Evolutionary conservation across 148 eudicot genomes (phyloP).

Genomic region (Limonium bicolor): DNA sequence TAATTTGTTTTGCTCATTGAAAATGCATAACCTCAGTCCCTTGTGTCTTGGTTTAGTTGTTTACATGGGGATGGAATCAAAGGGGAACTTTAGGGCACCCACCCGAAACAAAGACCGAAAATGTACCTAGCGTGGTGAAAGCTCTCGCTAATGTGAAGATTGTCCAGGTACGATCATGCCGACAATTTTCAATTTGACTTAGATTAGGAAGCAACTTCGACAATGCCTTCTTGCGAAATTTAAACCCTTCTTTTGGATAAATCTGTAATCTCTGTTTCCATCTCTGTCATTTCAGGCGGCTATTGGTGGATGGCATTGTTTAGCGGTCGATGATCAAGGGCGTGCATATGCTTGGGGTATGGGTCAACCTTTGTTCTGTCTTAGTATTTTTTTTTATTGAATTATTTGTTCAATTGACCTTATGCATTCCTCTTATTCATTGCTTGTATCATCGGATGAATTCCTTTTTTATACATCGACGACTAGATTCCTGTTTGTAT

Average conservation of each 20-base stretch:
- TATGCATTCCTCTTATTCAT: too few species aligned
- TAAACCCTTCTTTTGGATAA: background rate
- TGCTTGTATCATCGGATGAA: too few species aligned
- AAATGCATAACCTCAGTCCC: background rate
- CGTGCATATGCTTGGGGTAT: slow-evolving; percentile 98
- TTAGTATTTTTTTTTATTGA: too few species aligned
- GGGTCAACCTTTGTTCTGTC: background rate
- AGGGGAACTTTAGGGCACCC: slow-evolving; percentile 96
- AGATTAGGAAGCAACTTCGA: too few species aligned
- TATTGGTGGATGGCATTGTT: slow-evolving; percentile 99
- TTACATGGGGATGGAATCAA: slow-evolving; percentile 99
- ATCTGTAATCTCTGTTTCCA: too few species aligned
- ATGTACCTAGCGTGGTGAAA: slow-evolving; percentile 85
- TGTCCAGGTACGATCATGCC: slow-evolving; percentile 95
- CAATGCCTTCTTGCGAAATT: too few species aligned
- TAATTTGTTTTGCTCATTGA: background rate
- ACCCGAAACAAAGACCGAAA: slow-evolving; percentile 78
- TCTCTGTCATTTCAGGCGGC: slow-evolving; percentile 95
- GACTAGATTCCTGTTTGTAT: too few species aligned
- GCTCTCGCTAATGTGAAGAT: slow-evolving; percentile 78
- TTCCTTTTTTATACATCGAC: too few species aligned
- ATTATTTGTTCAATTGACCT: too few species aligned
- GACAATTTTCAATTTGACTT: too few species aligned
- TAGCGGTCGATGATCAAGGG: slow-evolving; percentile 99
- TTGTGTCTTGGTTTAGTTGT: slow-evolving; percentile 32